These are phyloP conservation scores for Myrmaecium sp. DNA, from an alignment of 2,329 filamentous ascomycete genomes.

Conservation along the genomic window DNA sequence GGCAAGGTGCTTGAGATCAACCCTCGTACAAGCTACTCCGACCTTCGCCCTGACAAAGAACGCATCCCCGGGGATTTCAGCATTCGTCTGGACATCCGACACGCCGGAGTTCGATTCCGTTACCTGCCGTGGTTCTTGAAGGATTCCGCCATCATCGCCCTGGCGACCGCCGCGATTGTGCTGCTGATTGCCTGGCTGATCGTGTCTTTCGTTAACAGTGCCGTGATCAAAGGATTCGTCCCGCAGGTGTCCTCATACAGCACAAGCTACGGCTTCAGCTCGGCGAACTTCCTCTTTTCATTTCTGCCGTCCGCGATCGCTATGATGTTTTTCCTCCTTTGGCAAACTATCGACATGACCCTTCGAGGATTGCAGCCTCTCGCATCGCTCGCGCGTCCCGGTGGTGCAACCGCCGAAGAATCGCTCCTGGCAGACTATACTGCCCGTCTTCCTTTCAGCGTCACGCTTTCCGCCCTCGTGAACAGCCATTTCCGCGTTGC, in stretches of 20 bases:
- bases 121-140: constrained; percentile 66
- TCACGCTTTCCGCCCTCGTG: constrained; percentile 37
- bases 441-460: constrained; percentile 45
- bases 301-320: constrained; percentile 56
- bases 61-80: constrained; percentile 20
- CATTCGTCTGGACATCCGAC: constrained; percentile 34
- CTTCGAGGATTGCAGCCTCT: constrained; percentile 53
- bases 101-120: constrained; percentile 38
- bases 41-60: constrained; percentile 15
- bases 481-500: constrained; percentile 52
- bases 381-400: constrained; percentile 40
- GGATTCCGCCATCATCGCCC: constrained; percentile 47
- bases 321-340: constrained; percentile 47
- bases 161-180: constrained; percentile 30
- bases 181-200: constrained; percentile 40
- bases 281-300: constrained; percentile 75
- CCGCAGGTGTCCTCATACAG: constrained; percentile 38
- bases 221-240: constrained; percentile 52
- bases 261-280: constrained; percentile 65
- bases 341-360: constrained; percentile 49
- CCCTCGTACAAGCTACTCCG: constrained; percentile 14
- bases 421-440: constrained; percentile 57
- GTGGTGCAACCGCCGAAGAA: constrained; percentile 43
- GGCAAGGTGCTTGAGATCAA: constrained; percentile 31
- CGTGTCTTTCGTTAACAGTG: constrained; percentile 58